These are phyloP conservation scores for Galeopsis tetrahit DNA, from an alignment of 257 asterid species.

Conservation along the genomic window DNA sequence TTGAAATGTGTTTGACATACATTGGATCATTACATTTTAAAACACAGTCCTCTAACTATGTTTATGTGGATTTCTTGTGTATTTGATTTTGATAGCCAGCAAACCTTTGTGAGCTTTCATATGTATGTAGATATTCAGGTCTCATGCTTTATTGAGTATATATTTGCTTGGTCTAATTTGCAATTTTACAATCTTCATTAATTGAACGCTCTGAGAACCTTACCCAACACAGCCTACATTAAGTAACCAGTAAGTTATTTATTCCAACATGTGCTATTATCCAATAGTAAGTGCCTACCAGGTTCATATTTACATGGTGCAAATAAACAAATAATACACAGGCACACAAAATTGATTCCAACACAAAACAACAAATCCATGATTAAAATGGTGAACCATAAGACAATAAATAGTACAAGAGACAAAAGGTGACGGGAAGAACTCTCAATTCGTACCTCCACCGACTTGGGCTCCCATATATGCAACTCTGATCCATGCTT, in stretches of 20 bases:
- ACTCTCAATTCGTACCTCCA: constrained; percentile 63
- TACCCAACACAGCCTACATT: constrained; percentile 11
- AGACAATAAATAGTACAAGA: constrained; percentile 11
- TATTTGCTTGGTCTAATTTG: not conserved
- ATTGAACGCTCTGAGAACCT: not conserved
- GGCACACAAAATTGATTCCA: constrained; percentile 11
- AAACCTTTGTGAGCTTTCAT: not conserved
- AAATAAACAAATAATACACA: not conserved
- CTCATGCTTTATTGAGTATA: not conserved
- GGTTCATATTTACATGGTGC: constrained; percentile 15
- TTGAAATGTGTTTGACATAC: not conserved
- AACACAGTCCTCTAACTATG: not conserved
- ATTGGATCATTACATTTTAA: constrained; percentile 5
- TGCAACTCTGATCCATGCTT: constrained; percentile 35
- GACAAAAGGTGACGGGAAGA: constrained; percentile 13
- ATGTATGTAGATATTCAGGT: constrained; percentile 1
- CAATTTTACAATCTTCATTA: not conserved
- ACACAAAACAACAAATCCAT: constrained; percentile 27
- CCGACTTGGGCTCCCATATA: constrained; percentile 90
- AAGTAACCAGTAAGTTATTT: constrained; percentile 6
- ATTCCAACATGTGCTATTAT: constrained; percentile 12
- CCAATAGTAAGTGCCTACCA: not conserved
- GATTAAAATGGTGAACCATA: not conserved
- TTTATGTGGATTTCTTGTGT: not conserved
- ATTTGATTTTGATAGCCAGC: constrained; percentile 9